phyloP scores from a whole-genome alignment of 2,329 filamentous ascomycete species.

The Fusarium bulbicola region DNA sequence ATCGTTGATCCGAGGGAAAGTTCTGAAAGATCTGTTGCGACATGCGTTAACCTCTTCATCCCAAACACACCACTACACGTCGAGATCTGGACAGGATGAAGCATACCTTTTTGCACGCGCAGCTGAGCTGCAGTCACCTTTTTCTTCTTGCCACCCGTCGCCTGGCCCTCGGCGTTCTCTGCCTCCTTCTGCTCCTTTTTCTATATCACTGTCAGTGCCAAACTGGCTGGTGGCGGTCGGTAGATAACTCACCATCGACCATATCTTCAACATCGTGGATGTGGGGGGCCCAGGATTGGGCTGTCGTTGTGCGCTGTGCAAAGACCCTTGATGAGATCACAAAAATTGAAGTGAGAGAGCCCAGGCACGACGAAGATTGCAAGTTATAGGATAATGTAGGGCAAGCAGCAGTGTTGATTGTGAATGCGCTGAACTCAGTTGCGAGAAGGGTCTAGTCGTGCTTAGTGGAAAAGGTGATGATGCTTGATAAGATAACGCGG shows the following conservation, averaged over 20 bases:
- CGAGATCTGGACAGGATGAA: neutral
- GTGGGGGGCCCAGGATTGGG: constrained; percentile 38
- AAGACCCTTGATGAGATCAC: neutral
- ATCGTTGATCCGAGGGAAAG: constrained; percentile 81
- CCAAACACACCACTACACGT: neutral
- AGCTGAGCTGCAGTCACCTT: constrained; percentile 97
- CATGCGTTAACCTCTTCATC: constrained; percentile 11
- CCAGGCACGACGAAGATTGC: neutral
- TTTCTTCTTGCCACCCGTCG: constrained; percentile 87
- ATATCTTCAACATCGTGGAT: constrained; percentile 94
- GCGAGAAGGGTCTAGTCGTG: constrained; percentile 29
- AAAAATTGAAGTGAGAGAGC: neutral
- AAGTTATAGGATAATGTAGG: neutral
- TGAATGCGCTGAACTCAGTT: constrained; percentile 13
- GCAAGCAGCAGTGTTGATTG: constrained; percentile 4
- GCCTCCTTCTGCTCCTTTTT: constrained; percentile 98
- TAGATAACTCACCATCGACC: constrained; percentile 81
- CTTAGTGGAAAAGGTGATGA: constrained; percentile 41
- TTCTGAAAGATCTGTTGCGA: constrained; percentile 75
- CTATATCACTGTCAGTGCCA: constrained; percentile 57
- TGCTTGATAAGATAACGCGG: constrained; percentile 44
- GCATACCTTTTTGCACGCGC: constrained; percentile 90
- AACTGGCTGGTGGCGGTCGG: neutral
- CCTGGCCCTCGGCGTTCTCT: constrained; percentile 79
- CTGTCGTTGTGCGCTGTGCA: constrained; percentile 22